Conservation (phyloP, 129 eudicot species). For the Ambrosia trifida region DNA sequence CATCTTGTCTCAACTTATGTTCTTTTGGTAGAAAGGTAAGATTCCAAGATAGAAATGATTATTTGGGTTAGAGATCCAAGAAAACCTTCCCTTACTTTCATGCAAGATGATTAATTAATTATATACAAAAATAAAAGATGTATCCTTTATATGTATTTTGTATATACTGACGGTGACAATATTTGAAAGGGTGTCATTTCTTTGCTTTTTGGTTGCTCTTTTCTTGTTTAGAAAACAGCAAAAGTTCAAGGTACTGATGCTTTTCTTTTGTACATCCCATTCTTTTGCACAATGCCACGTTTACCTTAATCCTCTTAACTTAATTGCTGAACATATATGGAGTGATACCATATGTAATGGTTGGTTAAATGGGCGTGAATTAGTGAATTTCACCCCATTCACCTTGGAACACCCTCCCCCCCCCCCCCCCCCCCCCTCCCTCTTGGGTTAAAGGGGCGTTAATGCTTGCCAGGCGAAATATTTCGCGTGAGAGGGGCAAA, state of each 20-base stretch:
- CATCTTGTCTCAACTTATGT: slow-evolving; percentile 26
- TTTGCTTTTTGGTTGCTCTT: slow-evolving; percentile 22
- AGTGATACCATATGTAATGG: too few relatives aligned
- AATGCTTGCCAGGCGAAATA: too few relatives aligned
- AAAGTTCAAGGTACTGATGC: slow-evolving; percentile 29
- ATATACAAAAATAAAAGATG: background rate
- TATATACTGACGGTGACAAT: slow-evolving; percentile 17
- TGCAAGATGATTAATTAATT: background rate
- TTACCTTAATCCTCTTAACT: background rate
- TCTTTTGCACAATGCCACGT: slow-evolving; percentile 19
- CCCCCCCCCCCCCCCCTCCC: too few relatives aligned
- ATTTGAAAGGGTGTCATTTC: slow-evolving; percentile 29
- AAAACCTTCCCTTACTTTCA: slow-evolving; percentile 27
- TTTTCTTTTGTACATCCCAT: slow-evolving; percentile 20
- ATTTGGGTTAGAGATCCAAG: slow-evolving; percentile 34
- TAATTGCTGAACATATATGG: background rate
- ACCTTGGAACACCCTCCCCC: too few relatives aligned
- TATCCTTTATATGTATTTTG: background rate
- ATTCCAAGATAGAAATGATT: slow-evolving; percentile 20
- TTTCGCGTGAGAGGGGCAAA: too few relatives aligned
- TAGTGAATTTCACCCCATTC: too few relatives aligned
- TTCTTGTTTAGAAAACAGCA: slow-evolving; percentile 28
- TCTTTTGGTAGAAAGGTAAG: slow-evolving; percentile 26
- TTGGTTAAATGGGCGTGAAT: too few relatives aligned
- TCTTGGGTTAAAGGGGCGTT: too few relatives aligned